Conservation (phyloP, 495 filamentous ascomycete genomes). For the Recurvomyces mirabilis region DNA sequence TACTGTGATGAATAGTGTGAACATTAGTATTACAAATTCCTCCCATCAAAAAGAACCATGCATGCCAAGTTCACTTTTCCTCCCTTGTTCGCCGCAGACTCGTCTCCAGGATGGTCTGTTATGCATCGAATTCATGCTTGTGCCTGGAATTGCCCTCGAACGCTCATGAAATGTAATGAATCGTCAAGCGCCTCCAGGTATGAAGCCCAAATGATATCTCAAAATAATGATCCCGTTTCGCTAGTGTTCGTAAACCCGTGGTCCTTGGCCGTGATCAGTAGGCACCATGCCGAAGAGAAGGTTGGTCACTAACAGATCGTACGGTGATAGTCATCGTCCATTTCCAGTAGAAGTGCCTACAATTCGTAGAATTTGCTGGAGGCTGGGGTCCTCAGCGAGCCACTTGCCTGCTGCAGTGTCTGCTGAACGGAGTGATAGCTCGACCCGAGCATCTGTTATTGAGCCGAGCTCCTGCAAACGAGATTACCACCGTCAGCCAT, state of each 20-base stretch:
- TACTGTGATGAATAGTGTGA: not conserved
- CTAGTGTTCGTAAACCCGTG: no score
- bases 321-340: slow-evolving; percentile 4
- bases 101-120: not conserved
- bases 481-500: not conserved
- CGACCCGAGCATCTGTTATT: slow-evolving; percentile 30
- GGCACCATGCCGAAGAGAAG: not conserved
- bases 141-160: no score
- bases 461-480: slow-evolving; percentile 26
- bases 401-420: slow-evolving; percentile 31
- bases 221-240: no score
- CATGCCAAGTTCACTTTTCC: not conserved
- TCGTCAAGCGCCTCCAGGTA: no score
- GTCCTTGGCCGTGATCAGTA: no score
- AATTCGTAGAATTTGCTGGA: slow-evolving; percentile 6
- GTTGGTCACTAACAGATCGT: not conserved
- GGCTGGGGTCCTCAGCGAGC: slow-evolving; percentile 29
- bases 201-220: no score
- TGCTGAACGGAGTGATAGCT: slow-evolving; percentile 27
- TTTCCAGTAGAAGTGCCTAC: slow-evolving; percentile 9
- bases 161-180: no score
- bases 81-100: not conserved
- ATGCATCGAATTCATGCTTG: no score
- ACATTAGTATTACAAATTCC: slow-evolving; percentile 5
- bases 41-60: no score